Percentiles rank a stretch among this genome's conserved stretches.
These are phyloP conservation scores for Anisodus acutangulus DNA, from an alignment of 257 asterid genomes.

Conservation along the genomic window DNA sequence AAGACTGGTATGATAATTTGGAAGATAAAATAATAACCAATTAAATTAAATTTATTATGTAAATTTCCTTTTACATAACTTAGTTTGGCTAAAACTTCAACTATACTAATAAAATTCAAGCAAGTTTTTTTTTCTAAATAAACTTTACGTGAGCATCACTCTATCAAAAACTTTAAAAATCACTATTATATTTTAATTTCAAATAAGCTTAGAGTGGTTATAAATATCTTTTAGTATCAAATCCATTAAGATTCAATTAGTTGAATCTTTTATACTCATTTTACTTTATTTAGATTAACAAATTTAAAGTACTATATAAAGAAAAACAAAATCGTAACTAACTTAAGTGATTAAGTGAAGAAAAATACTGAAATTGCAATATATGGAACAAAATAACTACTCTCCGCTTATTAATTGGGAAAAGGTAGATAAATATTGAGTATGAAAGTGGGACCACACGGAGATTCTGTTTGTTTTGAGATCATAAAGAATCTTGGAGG, in stretches of 20 bases:
- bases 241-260: background rate
- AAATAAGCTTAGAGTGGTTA: no score
- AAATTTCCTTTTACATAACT: no score
- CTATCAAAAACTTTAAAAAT: no score
- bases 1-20: no score
- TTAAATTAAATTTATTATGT: no score
- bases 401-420: background rate
- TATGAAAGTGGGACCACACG: background rate
- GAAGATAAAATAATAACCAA: no score
- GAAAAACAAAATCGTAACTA: background rate
- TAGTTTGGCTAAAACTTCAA: no score
- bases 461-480: background rate
- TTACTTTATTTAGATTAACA: background rate
- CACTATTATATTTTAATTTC: no score
- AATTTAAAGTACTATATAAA: background rate
- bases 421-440: background rate
- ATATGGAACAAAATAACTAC: background rate
- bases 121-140: no score
- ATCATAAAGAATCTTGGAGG: background rate
- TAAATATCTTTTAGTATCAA: background rate
- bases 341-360: background rate
- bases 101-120: no score
- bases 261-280: background rate
- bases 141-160: no score
- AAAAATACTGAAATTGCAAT: background rate